Evolutionary conservation across 2,329 filamentous ascomycete genomes (phyloP).

Genomic region (Cryphonectria parasitica): DNA sequence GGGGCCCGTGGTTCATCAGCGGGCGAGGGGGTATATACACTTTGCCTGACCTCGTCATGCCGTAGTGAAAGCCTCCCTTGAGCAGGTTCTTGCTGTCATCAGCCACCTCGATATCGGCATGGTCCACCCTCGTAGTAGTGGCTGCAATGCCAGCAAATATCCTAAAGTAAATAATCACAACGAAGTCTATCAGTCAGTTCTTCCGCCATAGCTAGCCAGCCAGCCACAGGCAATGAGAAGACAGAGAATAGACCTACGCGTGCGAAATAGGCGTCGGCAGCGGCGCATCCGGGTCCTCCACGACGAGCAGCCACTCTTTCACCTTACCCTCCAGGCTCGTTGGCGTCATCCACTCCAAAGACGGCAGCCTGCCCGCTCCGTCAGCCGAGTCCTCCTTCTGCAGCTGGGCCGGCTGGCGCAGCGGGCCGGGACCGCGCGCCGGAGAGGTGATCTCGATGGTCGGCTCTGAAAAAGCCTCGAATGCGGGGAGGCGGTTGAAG

Average conservation of each 20-base stretch:
- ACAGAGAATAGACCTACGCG: background rate
- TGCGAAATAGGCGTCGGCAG: background rate
- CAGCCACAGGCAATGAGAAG: background rate
- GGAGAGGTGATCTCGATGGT: constrained; percentile 46
- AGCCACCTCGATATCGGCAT: constrained; percentile 43
- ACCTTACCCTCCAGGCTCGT: background rate
- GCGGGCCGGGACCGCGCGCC: constrained; percentile 44
- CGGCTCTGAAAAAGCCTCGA: constrained; percentile 39
- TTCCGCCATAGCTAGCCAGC: no score
- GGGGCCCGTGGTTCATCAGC: constrained; percentile 53
- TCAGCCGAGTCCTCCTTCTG: constrained; percentile 1
- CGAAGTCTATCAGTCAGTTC: constrained; percentile 39
- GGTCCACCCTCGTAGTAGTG: constrained; percentile 39
- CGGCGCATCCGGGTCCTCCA: background rate
- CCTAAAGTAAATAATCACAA: constrained; percentile 30
- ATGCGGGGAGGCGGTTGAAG: constrained; percentile 43
- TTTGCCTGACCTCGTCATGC: constrained; percentile 43
- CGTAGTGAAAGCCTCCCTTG: constrained; percentile 52
- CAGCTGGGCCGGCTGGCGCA: constrained; percentile 36
- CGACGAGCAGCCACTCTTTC: background rate
- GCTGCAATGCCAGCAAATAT: constrained; percentile 47
- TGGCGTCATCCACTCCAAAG: background rate
- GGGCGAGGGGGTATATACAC: constrained; percentile 52
- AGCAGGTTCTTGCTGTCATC: constrained; percentile 38
- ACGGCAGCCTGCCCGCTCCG: background rate